Percentiles rank a stretch among this genome's conserved stretches.
phyloP scores from a whole-genome alignment of 306 rosid genomes.

The Corylus avellana region DNA sequence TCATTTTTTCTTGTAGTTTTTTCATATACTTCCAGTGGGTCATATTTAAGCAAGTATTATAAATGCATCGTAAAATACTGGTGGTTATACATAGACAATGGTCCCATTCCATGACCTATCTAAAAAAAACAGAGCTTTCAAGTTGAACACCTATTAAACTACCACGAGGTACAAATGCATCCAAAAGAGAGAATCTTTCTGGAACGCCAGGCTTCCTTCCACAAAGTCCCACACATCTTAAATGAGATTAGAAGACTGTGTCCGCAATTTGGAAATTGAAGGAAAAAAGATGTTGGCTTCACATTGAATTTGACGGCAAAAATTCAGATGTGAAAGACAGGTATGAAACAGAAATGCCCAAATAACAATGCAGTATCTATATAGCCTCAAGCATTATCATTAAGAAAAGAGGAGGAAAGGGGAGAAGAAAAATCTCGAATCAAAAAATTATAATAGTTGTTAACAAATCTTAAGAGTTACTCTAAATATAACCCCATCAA shows the following conservation, averaged over 20 bases:
- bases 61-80: not conserved
- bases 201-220: not conserved
- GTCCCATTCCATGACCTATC: not conserved
- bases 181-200: not conserved
- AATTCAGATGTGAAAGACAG: not conserved
- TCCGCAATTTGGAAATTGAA: not conserved
- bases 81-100: not conserved
- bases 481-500: not conserved
- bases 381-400: not conserved
- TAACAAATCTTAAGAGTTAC: not conserved
- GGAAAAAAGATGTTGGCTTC: not conserved
- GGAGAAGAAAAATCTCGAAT: not conserved
- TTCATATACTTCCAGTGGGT: not conserved
- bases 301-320: not conserved
- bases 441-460: not conserved
- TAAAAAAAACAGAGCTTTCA: not conserved
- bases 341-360: not conserved
- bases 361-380: not conserved
- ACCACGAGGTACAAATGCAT: not conserved
- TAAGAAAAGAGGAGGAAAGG: not conserved
- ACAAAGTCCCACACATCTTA: not conserved
- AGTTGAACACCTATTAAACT: not conserved
- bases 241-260: not conserved
- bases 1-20: not conserved
- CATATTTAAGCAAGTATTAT: not conserved